A percentile compares a stretch with the other conserved stretches of the same genome.
phyloP scores from a whole-genome alignment of 2,329 filamentous ascomycete species.

The Tolypocladium tundrense region DNA sequence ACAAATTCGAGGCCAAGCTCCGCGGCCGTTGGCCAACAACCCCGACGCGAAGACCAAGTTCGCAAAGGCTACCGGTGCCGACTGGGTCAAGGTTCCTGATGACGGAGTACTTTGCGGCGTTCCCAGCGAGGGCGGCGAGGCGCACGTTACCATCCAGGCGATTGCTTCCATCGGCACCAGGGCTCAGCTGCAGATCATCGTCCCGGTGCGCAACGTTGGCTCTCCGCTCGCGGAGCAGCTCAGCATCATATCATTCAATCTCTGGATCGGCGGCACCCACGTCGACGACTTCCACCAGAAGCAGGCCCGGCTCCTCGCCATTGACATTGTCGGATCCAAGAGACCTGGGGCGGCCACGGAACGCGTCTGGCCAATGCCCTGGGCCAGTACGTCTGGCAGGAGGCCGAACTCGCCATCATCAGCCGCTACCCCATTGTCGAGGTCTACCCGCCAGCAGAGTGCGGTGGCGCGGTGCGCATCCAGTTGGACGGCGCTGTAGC shows the following conservation, averaged over 20 bases:
- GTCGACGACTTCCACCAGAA: slow-evolving; percentile 27
- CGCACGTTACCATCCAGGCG: slow-evolving; percentile 17
- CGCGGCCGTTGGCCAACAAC: slow-evolving; percentile 17
- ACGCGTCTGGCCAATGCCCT: slow-evolving; percentile 24
- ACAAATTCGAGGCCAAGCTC: slow-evolving; percentile 20
- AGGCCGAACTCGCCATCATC: slow-evolving; percentile 21
- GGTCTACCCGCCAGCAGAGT: slow-evolving; percentile 12
- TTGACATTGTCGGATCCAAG: slow-evolving; percentile 29
- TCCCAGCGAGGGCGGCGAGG: slow-evolving; percentile 12
- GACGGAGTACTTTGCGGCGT: slow-evolving; percentile 25
- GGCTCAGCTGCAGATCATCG: slow-evolving; percentile 16
- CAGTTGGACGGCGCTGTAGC: slow-evolving; percentile 19
- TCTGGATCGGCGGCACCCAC: slow-evolving; percentile 27
- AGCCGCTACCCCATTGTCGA: slow-evolving; percentile 28
- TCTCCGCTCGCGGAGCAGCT: slow-evolving; percentile 21
- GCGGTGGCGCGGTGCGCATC: slow-evolving; percentile 21
- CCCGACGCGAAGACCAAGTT: slow-evolving; percentile 15
- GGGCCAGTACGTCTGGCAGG: slow-evolving; percentile 27
- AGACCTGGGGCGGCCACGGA: slow-evolving; percentile 19
- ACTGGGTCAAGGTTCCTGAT: slow-evolving; percentile 21
- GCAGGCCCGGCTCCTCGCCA: slow-evolving; percentile 24
- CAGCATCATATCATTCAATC: slow-evolving; percentile 26
- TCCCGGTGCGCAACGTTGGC: slow-evolving; percentile 18
- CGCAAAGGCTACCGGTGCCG: slow-evolving; percentile 10
- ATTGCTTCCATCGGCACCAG: slow-evolving; percentile 13